Conservation (phyloP, 495 filamentous ascomycete genomes). For the Venustampulla echinocandica region DNA sequence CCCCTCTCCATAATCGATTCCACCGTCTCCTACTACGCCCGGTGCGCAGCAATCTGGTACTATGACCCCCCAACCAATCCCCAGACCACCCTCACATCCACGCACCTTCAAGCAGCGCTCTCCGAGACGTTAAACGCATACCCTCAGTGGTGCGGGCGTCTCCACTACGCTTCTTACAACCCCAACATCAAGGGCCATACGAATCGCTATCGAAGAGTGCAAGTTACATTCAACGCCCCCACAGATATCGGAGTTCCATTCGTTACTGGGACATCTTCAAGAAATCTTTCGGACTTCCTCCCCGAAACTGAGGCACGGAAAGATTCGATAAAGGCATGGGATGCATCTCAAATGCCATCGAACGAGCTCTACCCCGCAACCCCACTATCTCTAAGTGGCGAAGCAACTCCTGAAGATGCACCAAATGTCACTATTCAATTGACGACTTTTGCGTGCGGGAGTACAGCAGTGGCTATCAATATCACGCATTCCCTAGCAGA, state of each 20-base stretch:
- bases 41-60: slow-evolving; percentile 32
- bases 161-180: slow-evolving; percentile 19
- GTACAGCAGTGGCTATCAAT: slow-evolving; percentile 33
- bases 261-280: slow-evolving; percentile 21
- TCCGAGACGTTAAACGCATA: slow-evolving; percentile 28
- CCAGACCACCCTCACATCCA: slow-evolving; percentile 15
- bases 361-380: slow-evolving; percentile 10
- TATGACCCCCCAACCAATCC: slow-evolving; percentile 23
- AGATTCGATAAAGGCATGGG: slow-evolving; percentile 15
- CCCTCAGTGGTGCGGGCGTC: slow-evolving; percentile 31
- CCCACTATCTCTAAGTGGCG: slow-evolving; percentile 13
- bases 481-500: slow-evolving; percentile 41
- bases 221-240: slow-evolving; percentile 26
- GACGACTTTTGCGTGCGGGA: slow-evolving; percentile 26
- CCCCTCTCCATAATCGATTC: slow-evolving; percentile 33
- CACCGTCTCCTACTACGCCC: slow-evolving; percentile 24
- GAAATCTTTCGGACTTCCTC: slow-evolving; percentile 13
- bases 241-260: slow-evolving; percentile 32
- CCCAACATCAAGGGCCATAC: slow-evolving; percentile 20
- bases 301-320: slow-evolving; percentile 6
- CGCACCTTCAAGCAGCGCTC: slow-evolving; percentile 28
- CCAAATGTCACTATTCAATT: slow-evolving; percentile 19
- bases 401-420: slow-evolving; percentile 4
- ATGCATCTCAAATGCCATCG: slow-evolving; percentile 8
- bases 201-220: slow-evolving; percentile 29